Evolutionary conservation across 768 basidiomycete species (phyloP).

Genomic region (Tulasnella sp.): DNA sequence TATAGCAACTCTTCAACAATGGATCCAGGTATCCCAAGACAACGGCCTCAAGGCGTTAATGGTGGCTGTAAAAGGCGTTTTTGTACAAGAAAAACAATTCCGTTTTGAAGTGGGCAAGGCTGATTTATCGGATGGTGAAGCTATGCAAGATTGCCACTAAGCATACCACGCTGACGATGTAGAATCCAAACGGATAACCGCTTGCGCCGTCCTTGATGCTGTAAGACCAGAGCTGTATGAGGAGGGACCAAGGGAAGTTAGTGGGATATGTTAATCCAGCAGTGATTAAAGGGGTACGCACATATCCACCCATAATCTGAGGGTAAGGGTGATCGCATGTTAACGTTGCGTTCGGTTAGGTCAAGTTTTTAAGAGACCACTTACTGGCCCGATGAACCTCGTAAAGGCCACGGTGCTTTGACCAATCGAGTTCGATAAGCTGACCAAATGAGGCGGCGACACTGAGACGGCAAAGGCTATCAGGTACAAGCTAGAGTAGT

Average conservation of each 20-base stretch:
- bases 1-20: too few species aligned
- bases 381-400: slow-evolving; percentile 69
- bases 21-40: too few species aligned
- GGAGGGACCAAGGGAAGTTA: slow-evolving; percentile 14
- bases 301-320: slow-evolving; percentile 64
- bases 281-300: slow-evolving; percentile 29
- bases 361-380: slow-evolving; percentile 21
- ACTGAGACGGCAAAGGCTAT: slow-evolving; percentile 36
- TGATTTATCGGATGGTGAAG: slow-evolving; percentile 52
- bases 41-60: too few species aligned
- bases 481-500: neutral
- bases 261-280: slow-evolving; percentile 12
- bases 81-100: too few species aligned
- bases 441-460: slow-evolving; percentile 82
- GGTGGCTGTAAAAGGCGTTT: too few species aligned
- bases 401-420: slow-evolving; percentile 93
- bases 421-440: slow-evolving; percentile 89
- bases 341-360: too few species aligned
- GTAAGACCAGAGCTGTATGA: slow-evolving; percentile 55
- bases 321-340: neutral
- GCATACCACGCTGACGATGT: slow-evolving; percentile 53
- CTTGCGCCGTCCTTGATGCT: slow-evolving; percentile 57
- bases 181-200: slow-evolving; percentile 67
- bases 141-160: slow-evolving; percentile 56
- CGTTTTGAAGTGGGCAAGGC: neutral